Evolutionary conservation across 78 protist species (phyloP).

Genomic region (Anaeramoeba flamelloides): DNA sequence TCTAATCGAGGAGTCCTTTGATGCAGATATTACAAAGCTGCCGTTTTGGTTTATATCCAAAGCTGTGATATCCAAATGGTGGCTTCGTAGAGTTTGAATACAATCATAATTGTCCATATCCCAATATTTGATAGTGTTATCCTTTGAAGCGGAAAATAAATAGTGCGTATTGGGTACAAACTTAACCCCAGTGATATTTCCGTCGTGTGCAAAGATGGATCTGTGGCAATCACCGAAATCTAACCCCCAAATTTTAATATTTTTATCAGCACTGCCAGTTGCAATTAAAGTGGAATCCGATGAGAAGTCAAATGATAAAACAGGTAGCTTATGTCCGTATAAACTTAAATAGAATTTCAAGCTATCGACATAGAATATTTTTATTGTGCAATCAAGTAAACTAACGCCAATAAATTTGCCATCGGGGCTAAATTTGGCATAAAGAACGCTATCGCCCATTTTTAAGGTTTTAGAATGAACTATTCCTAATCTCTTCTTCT

Average conservation of each 20-base stretch:
- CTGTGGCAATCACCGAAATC: constrained; percentile 88
- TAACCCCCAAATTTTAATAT: constrained; percentile 74
- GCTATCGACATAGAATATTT: constrained; percentile 59
- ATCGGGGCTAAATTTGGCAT: constrained; percentile 29
- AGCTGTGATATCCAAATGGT: constrained; percentile 51
- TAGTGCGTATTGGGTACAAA: constrained; percentile 76
- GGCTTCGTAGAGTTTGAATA: constrained; percentile 42
- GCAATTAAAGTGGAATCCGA: constrained; percentile 55
- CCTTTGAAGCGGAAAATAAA: constrained; percentile 55
- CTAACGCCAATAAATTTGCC: constrained; percentile 46
- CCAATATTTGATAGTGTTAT: constrained; percentile 44
- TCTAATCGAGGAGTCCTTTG: constrained; percentile 64
- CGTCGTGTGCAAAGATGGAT: constrained; percentile 76
- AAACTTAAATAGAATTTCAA: constrained; percentile 65
- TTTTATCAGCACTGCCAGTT: constrained; percentile 85
- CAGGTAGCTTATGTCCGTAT: constrained; percentile 94
- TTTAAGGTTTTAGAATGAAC: constrained; percentile 26
- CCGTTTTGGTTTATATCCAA: constrained; percentile 23
- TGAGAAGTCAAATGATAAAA: constrained; percentile 46
- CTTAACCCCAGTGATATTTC: constrained; percentile 44
- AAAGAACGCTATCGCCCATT: constrained; percentile 61
- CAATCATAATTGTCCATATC: constrained; percentile 37
- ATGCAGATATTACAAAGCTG: constrained; percentile 8
- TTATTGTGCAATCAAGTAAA: constrained; percentile 66
- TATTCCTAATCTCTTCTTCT: constrained; percentile 18